Evolutionary conservation across 352 stramenopile species (phyloP).

Genomic region (Blastocystis hominis): DNA sequence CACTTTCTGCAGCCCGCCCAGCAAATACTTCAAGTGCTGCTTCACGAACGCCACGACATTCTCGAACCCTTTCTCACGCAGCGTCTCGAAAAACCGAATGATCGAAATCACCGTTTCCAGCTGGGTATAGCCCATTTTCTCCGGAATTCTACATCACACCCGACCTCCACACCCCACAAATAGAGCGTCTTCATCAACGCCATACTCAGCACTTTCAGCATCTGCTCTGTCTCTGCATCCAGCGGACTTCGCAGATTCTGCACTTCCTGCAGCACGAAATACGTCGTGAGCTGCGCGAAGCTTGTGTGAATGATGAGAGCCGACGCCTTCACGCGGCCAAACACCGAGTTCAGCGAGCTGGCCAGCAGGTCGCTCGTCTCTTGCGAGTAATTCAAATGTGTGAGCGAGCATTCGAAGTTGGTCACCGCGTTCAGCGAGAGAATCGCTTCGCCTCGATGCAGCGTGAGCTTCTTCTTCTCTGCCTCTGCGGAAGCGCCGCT

Average conservation of each 20-base stretch:
- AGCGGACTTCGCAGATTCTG: neutral
- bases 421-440: neutral
- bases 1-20: neutral
- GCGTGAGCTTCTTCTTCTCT: neutral
- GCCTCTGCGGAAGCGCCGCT: neutral
- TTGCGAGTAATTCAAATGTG: neutral
- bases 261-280: neutral
- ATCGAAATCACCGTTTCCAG: neutral
- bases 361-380: neutral
- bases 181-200: slow-evolving; percentile 23
- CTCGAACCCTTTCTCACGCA: neutral
- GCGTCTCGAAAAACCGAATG: neutral
- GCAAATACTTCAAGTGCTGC: slow-evolving; percentile 26
- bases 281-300: neutral
- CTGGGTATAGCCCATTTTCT: neutral
- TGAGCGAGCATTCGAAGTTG: neutral
- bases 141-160: neutral
- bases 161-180: neutral
- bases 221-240: neutral
- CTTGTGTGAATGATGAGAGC: neutral
- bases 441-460: neutral
- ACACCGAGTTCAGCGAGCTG: neutral
- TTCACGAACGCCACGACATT: neutral
- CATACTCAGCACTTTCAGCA: neutral
- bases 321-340: neutral